Evolutionary conservation across 176 grass and related monocot species (phyloP).

Genomic region (Sorghum bicolor): Sorghum_bicolor_NCBIv3 NC_012876.2:603001-603500

Average conservation of each 20-base stretch:
- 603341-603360: neutral
- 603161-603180: neutral
- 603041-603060: no score
- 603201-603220: slow-evolving; percentile 61
- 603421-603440: neutral
- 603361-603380: neutral
- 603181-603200: slow-evolving; percentile 33
- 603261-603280: slow-evolving; percentile 90
- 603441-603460: neutral
- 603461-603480: neutral
- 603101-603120: neutral
- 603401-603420: neutral
- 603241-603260: slow-evolving; percentile 80
- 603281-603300: slow-evolving; percentile 96
- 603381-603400: neutral
- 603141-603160: neutral
- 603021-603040: neutral
- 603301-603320: slow-evolving; percentile 97
- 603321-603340: slow-evolving; percentile 90
- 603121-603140: neutral
- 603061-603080: neutral
- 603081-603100: neutral
- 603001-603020: neutral
- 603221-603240: slow-evolving; percentile 73
- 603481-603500: neutral